Evolutionary conservation across 768 basidiomycete genomes (phyloP), one percentile per base, ranked within the genome.

Genomic region (Suillus clintonianus): DNA sequence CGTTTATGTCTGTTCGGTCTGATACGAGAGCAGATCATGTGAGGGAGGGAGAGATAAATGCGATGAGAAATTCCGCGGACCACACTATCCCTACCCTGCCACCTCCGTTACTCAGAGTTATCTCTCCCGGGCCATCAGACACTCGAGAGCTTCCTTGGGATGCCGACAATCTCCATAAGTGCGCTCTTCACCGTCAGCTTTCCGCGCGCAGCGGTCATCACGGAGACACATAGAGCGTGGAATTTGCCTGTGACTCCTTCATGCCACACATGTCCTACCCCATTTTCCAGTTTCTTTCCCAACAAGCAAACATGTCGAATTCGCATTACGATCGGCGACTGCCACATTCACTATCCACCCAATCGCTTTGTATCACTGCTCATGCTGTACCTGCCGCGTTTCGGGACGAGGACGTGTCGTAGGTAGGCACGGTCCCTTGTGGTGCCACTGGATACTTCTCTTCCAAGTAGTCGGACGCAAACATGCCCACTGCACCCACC

Each of bases 401-500:
- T 27, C 55, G 37, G 17, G 37, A 56, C 9, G 37, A 10, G 22
- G 36, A 24, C 24, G 55, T 22, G 24, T 13, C 41, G 60, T 27
- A 36, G n/a, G 48, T 30, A 51, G 54, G 4, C 15, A 19, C 9
- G 14, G n/a, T 48, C 34, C 37, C 41, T 30, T 62, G 61, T 48
- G 34, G 51, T 24, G 59, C 59, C 19, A 14, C 67, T 10, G 61
- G 82, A 72, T 79, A 61, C 22, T 71, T 76, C 62, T 78, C 78
- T 68, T 88, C 86, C 43, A 88, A 71, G 59, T 81, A 80, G 68
- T 86, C 79, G 43, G 87, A 86, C 47, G 82, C 66, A 42, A 78
- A 67, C 32, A 87, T 67, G 19, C 87, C 87, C 24, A 72, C 73
- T 10, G 72, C 77, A 13, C 82, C 86, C 32, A 86, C 70, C 5